Percentiles rank a stretch among this genome's conserved stretches.
Evolutionary conservation across 108 stramenopile genomes (phyloP).

Genomic region (Epithemia pelagica): DNA sequence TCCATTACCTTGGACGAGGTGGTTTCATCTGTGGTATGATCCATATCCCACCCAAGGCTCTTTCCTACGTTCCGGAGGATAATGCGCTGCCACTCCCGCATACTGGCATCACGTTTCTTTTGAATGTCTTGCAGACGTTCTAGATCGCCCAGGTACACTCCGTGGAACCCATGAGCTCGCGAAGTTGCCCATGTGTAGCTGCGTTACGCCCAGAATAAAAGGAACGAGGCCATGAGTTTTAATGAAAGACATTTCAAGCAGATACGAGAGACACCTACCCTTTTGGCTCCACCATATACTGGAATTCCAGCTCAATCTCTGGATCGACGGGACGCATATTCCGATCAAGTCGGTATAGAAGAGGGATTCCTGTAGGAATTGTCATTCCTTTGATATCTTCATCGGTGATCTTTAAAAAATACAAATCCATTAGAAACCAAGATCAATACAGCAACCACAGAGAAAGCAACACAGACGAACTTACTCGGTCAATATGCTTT

Average conservation of each 20-base stretch:
- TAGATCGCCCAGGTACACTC: constrained; percentile 79
- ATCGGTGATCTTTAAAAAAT: constrained; percentile 60
- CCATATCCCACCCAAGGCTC: constrained; percentile 29
- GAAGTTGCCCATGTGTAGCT: constrained; percentile 74
- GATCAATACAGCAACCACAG: too few species aligned
- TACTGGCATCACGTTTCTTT: constrained; percentile 69
- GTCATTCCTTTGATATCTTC: constrained; percentile 83
- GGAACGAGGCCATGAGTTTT: too few species aligned
- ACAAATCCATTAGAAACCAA: too few species aligned
- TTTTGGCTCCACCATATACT: constrained; percentile 76
- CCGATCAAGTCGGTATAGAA: constrained; percentile 79
- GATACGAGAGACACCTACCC: constrained; percentile 55
- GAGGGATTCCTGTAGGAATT: constrained; percentile 78
- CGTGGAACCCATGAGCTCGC: constrained; percentile 65
- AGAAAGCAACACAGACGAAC: not conserved
- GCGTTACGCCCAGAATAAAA: too few species aligned
- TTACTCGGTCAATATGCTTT: constrained; percentile 64
- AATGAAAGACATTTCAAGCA: not conserved
- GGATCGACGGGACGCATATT: constrained; percentile 77
- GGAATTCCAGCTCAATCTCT: constrained; percentile 61
- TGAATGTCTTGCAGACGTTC: constrained; percentile 80
- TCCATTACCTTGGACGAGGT: constrained; percentile 47
- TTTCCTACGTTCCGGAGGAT: constrained; percentile 74
- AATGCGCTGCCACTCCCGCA: constrained; percentile 78
- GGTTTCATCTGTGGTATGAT: constrained; percentile 7